Evolutionary conservation across 2,329 filamentous ascomycete species (phyloP).

Genomic region (Coniochaeta hoffmannii): DNA sequence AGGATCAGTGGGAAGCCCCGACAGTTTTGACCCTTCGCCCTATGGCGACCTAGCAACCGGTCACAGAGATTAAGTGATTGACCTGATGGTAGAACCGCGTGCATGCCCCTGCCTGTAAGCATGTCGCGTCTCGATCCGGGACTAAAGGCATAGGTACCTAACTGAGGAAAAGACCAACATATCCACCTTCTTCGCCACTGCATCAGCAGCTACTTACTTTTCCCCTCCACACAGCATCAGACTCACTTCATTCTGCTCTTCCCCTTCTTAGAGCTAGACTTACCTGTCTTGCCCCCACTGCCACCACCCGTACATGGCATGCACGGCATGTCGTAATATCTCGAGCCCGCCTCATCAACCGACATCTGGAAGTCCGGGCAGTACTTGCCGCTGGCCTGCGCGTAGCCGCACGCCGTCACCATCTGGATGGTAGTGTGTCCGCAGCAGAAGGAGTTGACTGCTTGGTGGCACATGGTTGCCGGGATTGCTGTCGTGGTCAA

Average conservation of each 20-base stretch:
- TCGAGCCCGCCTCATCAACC: neutral
- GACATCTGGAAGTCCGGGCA: neutral
- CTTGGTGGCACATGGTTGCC: neutral
- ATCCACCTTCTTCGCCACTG: neutral
- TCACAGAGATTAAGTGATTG: too few species aligned
- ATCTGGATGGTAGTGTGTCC: neutral
- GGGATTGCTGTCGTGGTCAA: neutral
- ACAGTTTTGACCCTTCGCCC: too few species aligned
- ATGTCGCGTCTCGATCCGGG: too few species aligned
- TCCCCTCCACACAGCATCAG: neutral
- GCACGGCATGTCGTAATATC: neutral
- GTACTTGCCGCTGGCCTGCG: neutral
- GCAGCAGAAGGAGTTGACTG: neutral
- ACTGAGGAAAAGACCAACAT: too few species aligned
- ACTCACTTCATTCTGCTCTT: neutral
- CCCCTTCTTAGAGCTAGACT: neutral
- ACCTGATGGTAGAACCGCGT: too few species aligned
- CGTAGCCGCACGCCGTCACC: neutral
- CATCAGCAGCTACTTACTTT: neutral
- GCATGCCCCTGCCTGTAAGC: too few species aligned
- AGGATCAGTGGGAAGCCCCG: too few species aligned
- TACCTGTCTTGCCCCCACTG: neutral
- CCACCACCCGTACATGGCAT: neutral
- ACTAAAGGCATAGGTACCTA: too few species aligned
- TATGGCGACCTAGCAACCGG: too few species aligned